A percentile compares a stretch with the other conserved stretches of the same genome.
Evolutionary conservation across 257 asterid genomes (phyloP).

Genomic region (Fraxinus americana): DNA sequence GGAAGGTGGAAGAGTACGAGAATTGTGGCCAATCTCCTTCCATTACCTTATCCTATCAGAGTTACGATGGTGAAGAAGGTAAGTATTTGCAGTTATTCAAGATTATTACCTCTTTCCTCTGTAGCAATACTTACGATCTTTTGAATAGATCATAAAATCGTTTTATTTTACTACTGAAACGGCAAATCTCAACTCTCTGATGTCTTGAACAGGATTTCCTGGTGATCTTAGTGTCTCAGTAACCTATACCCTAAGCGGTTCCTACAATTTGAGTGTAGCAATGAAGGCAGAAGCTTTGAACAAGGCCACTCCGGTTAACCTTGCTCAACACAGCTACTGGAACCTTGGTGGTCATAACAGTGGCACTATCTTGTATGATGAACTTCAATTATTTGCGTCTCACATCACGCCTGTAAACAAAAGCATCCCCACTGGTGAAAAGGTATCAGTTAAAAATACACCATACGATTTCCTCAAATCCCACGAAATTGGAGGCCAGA

Average conservation of each 20-base stretch:
- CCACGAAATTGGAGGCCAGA: slow-evolving; percentile 43
- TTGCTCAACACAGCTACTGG: slow-evolving; percentile 80
- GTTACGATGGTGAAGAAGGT: slow-evolving; percentile 83
- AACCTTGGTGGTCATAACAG: slow-evolving; percentile 78
- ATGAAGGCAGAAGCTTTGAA: slow-evolving; percentile 66
- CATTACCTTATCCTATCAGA: slow-evolving; percentile 60
- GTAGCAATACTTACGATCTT: no score
- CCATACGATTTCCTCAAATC: slow-evolving; percentile 65
- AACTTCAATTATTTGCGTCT: slow-evolving; percentile 64
- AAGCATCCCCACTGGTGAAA: slow-evolving; percentile 62
- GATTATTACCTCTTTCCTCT: neutral
- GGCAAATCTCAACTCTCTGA: neutral
- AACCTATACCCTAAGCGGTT: slow-evolving; percentile 47
- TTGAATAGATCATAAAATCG: neutral
- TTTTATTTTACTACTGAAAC: neutral
- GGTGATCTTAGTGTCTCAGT: slow-evolving; percentile 54
- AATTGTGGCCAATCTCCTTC: slow-evolving; percentile 44
- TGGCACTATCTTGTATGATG: slow-evolving; percentile 60
- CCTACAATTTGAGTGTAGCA: slow-evolving; percentile 44
- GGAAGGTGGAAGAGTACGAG: slow-evolving; percentile 58
- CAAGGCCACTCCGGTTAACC: slow-evolving; percentile 80
- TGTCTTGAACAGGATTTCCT: slow-evolving; percentile 57
- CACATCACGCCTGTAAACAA: slow-evolving; percentile 52
- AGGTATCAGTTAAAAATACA: slow-evolving; percentile 41
- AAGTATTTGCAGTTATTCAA: neutral